Conservation (phyloP, 2,329 filamentous ascomycete genomes). For the Phyllosticta citrichinensis region DNA sequence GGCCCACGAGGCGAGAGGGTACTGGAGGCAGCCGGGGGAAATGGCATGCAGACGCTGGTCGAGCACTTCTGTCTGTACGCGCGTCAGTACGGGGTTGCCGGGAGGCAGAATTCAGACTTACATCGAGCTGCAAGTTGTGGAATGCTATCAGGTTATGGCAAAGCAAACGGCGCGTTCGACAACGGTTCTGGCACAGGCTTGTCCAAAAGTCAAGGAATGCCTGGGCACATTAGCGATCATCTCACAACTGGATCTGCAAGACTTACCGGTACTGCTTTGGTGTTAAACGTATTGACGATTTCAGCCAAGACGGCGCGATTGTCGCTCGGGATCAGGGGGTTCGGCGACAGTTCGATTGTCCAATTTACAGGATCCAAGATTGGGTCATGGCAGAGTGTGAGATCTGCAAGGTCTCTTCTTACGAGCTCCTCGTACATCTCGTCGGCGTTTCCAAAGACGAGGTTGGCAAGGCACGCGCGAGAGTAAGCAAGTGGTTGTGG, state of each 20-base stretch:
- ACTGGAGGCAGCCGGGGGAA: conserved; percentile 50
- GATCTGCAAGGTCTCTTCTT: conserved; percentile 68
- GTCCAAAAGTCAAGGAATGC: conserved; percentile 51
- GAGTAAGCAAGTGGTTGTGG: conserved; percentile 79
- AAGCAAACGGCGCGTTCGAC: conserved; percentile 78
- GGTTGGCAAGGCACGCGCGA: conserved; percentile 65
- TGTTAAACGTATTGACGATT: conserved; percentile 60
- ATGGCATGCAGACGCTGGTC: conserved; percentile 57
- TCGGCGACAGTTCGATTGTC: conserved; percentile 50
- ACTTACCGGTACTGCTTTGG: conserved; percentile 39
- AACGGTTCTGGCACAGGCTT: conserved; percentile 80
- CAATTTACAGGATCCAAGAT: conserved; percentile 68
- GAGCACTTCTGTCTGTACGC: conserved; percentile 50
- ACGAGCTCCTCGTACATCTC: conserved; percentile 62
- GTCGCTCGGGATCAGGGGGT: conserved; percentile 49
- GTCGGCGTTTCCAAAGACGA: conserved; percentile 59
- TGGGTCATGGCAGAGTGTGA: conserved; percentile 61
- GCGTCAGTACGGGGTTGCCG: not conserved
- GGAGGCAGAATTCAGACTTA: conserved; percentile 22
- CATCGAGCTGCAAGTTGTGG: conserved; percentile 74
- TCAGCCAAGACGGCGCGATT: conserved; percentile 62
- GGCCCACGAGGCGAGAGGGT: conserved; percentile 77
- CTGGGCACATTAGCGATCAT: not conserved
- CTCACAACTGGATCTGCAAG: not conserved
- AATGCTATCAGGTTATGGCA: conserved; percentile 75